phyloP scores from a whole-genome alignment of 2,329 filamentous ascomycete genomes.

The Paraconiothyrium brasiliense region DNA sequence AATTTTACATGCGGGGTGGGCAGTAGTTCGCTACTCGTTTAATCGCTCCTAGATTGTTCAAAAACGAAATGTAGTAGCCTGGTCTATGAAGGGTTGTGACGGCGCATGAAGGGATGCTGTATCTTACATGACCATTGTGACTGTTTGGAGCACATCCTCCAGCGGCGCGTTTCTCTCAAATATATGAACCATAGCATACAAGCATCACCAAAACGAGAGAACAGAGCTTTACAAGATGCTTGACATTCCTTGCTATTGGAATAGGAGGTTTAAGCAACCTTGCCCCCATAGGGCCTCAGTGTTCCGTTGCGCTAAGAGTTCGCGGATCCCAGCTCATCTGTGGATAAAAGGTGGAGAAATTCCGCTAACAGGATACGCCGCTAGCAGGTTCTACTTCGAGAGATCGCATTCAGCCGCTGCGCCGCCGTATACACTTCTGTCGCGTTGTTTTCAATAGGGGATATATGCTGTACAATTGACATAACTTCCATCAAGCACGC shows the following conservation, averaged over 20 bases:
- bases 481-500: neutral
- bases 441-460: no score
- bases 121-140: no score
- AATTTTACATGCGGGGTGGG: neutral
- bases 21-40: neutral
- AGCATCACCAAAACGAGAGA: neutral
- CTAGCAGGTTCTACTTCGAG: neutral
- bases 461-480: neutral
- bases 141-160: no score
- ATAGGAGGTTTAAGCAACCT: neutral
- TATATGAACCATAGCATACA: no score
- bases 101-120: no score
- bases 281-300: neutral
- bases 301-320: neutral
- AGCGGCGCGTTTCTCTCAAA: no score
- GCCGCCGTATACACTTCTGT: neutral
- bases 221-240: neutral
- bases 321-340: neutral
- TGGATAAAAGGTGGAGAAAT: neutral
- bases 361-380: neutral
- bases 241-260: neutral
- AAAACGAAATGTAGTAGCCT: neutral
- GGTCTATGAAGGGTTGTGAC: neutral
- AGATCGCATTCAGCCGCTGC: no score
- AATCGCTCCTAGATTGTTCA: neutral